phyloP scores from a whole-genome alignment of 2,329 filamentous ascomycete genomes.

The Botrytis pseudocinerea region DNA sequence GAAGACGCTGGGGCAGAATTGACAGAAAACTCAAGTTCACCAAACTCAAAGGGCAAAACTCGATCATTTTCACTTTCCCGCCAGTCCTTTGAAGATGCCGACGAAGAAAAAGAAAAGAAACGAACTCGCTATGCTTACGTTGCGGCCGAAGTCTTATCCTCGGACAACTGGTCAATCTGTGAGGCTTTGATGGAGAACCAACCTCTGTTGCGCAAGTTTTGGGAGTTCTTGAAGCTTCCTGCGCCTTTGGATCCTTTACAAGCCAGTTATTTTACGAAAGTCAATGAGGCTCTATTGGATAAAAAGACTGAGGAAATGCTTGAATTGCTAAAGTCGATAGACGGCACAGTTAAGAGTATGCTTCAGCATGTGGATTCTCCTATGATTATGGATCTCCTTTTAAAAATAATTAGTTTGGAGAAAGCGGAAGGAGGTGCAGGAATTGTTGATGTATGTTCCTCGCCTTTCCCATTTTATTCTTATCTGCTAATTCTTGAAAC shows the following conservation, averaged over 20 bases:
- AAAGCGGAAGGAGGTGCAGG: conserved; percentile 88
- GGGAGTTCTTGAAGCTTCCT: conserved; percentile 83
- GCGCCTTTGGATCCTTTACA: conserved; percentile 88
- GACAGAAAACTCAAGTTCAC: conserved; percentile 52
- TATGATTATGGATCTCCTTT: conserved; percentile 94
- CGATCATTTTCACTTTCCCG: conserved; percentile 55
- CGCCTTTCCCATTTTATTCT: background rate
- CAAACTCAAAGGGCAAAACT: conserved; percentile 49
- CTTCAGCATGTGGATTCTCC: conserved; percentile 94
- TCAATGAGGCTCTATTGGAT: conserved; percentile 96
- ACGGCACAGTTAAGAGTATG: conserved; percentile 79
- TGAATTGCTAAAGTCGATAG: conserved; percentile 79
- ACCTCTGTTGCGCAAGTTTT: conserved; percentile 77
- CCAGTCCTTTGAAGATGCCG: conserved; percentile 51
- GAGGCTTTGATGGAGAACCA: conserved; percentile 88
- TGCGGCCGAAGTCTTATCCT: conserved; percentile 88
- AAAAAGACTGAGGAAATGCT: conserved; percentile 99
- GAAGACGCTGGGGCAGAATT: conserved; percentile 54
- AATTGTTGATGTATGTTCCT: conserved; percentile 76
- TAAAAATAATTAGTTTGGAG: conserved; percentile 96
- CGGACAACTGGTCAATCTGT: conserved; percentile 95
- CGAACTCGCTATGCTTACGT: conserved; percentile 93
- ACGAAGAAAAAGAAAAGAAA: conserved; percentile 84
- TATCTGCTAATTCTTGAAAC: conserved; percentile 24
- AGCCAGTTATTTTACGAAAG: conserved; percentile 97